Conservation (phyloP, 495 filamentous ascomycete genomes). For the Lasiosphaeria miniovina region DNA sequence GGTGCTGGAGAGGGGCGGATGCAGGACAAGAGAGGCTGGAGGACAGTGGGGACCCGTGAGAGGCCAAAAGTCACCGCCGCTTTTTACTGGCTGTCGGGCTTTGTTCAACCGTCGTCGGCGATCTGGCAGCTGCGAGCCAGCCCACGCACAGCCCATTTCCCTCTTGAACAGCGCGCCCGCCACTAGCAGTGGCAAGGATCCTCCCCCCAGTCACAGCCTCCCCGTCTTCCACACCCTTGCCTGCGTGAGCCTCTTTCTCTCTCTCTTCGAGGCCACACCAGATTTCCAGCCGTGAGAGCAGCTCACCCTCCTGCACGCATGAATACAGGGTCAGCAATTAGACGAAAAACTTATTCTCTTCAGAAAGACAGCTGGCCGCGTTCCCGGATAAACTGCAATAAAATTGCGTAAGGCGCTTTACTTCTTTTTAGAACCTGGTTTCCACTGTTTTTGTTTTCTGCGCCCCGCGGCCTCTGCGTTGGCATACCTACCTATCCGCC, state of each 20-base stretch:
- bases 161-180: neutral
- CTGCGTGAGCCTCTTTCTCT: neutral
- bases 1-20: neutral
- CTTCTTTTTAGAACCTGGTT: neutral
- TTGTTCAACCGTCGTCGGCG: neutral
- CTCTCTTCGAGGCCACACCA: neutral
- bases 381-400: neutral
- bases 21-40: neutral
- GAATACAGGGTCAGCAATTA: neutral
- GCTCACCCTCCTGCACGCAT: neutral
- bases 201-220: neutral
- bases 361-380: neutral
- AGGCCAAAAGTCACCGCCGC: neutral
- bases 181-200: neutral
- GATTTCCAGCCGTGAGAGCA: neutral
- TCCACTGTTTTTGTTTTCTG: neutral
- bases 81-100: neutral
- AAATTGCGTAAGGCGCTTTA: no score
- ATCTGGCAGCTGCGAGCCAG: neutral
- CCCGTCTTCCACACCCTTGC: neutral
- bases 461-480: constrained; percentile 4
- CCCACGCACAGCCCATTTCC: neutral
- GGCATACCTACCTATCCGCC: constrained; percentile 1
- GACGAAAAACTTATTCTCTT: neutral
- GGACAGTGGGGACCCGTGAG: neutral